A percentile compares a stretch with the other conserved stretches of the same genome.
phyloP scores from a whole-genome alignment of 805 yeast species.

The Metschnikowia henanensis region DNA sequence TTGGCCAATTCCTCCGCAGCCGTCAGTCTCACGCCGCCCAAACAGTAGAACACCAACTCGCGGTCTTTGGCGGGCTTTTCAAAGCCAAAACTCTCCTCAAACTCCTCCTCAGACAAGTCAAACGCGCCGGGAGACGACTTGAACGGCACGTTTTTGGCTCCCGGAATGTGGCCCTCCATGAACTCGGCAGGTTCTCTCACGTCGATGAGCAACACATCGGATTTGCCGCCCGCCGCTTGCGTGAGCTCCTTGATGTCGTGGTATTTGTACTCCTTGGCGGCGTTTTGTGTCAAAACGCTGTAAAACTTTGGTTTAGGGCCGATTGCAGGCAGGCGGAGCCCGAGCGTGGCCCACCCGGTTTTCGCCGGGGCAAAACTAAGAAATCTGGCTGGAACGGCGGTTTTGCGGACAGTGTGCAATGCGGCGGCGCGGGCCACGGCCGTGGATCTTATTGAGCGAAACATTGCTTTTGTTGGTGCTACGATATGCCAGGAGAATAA shows the following conservation, averaged over 20 bases:
- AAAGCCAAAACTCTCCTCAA: constrained; percentile 77
- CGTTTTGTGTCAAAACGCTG: constrained; percentile 38
- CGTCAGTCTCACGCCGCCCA: constrained; percentile 88
- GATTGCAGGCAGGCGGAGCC: not conserved
- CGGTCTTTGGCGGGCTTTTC: constrained; percentile 70
- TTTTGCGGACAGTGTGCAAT: not conserved
- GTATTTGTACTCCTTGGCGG: constrained; percentile 53
- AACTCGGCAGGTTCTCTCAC: constrained; percentile 91
- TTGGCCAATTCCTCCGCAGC: constrained; percentile 91
- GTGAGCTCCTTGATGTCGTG: constrained; percentile 49
- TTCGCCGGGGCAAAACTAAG: constrained; percentile 5
- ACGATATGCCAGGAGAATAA: too few species aligned
- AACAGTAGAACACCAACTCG: constrained; percentile 85
- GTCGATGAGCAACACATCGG: constrained; percentile 66
- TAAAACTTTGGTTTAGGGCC: constrained; percentile 18
- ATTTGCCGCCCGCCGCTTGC: constrained; percentile 37
- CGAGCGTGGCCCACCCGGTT: constrained; percentile 5
- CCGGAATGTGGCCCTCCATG: constrained; percentile 75
- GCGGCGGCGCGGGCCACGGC: constrained; percentile 10
- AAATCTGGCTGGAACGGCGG: constrained; percentile 6
- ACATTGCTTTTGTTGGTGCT: too few species aligned
- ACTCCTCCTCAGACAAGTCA: constrained; percentile 75
- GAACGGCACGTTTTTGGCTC: constrained; percentile 84
- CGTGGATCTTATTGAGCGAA: constrained; percentile 6
- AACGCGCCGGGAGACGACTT: constrained; percentile 92